phyloP scores from a whole-genome alignment of 2,329 filamentous ascomycete species.

The Trichoderma cornu-damae region DNA sequence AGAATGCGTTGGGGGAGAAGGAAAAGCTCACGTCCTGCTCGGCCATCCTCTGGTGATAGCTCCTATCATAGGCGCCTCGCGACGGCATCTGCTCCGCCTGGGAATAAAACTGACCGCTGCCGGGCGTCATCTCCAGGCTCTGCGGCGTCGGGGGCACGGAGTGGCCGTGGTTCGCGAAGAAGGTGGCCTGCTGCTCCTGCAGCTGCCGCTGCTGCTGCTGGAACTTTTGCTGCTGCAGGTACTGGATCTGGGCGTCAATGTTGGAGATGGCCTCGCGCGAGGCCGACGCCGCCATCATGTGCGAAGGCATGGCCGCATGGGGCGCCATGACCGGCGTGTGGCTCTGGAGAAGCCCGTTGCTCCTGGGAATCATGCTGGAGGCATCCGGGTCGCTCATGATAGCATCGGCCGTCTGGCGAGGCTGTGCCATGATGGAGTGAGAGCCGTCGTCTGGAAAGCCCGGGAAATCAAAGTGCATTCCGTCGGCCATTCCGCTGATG shows the following conservation, averaged over 20 bases:
- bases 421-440: slow-evolving; percentile 29
- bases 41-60: slow-evolving; percentile 61
- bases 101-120: slow-evolving; percentile 53
- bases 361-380: slow-evolving; percentile 29
- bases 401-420: slow-evolving; percentile 31
- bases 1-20: no score
- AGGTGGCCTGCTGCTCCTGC: slow-evolving; percentile 53
- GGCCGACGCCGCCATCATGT: slow-evolving; percentile 37
- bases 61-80: slow-evolving; percentile 57
- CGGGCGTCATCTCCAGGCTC: slow-evolving; percentile 69
- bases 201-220: slow-evolving; percentile 56
- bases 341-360: slow-evolving; percentile 37
- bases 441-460: slow-evolving; percentile 44
- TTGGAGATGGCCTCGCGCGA: slow-evolving; percentile 51
- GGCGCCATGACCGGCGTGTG: slow-evolving; percentile 46
- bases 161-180: slow-evolving; percentile 50
- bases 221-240: slow-evolving; percentile 58
- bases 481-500: slow-evolving; percentile 51
- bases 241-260: slow-evolving; percentile 62
- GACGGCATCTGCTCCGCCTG: slow-evolving; percentile 50
- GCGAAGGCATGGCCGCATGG: slow-evolving; percentile 44
- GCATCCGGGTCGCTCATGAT: slow-evolving; percentile 34
- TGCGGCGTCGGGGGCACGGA: slow-evolving; percentile 75
- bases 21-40: slow-evolving; percentile 57
- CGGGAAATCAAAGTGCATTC: slow-evolving; percentile 56